Percentiles rank a stretch among this genome's conserved stretches.
Evolutionary conservation across 768 basidiomycete species (phyloP).

Genomic region (Suillus sp.): DNA sequence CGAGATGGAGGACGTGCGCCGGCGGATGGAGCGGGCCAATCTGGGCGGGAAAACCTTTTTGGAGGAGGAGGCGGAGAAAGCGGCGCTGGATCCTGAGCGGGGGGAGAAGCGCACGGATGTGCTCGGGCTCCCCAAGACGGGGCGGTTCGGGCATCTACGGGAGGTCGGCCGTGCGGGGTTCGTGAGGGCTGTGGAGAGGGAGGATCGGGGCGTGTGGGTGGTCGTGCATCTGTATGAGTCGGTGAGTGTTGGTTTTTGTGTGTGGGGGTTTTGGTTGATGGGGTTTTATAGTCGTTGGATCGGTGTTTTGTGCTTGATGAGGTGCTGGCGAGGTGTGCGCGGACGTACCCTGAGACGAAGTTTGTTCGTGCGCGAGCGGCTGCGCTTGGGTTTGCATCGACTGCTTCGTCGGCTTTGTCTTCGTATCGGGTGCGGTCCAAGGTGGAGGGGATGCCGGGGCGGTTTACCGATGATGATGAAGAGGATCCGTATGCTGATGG

Average conservation of each 20-base stretch:
- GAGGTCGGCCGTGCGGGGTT: conserved; percentile 79
- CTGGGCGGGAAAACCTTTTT: conserved; percentile 71
- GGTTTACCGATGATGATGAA: conserved; percentile 39
- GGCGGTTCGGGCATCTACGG: conserved; percentile 74
- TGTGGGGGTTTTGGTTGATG: background rate
- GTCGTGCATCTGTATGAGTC: conserved; percentile 86
- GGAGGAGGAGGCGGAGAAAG: conserved; percentile 73
- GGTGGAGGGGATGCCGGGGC: background rate
- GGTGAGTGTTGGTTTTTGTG: conserved; percentile 46
- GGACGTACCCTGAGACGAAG: conserved; percentile 70
- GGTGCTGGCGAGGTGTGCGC: conserved; percentile 65
- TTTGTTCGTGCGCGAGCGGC: conserved; percentile 82
- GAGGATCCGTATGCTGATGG: conserved; percentile 52
- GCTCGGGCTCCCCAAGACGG: conserved; percentile 51
- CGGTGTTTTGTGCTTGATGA: conserved; percentile 75
- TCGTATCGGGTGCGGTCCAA: conserved; percentile 1
- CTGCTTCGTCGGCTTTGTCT: conserved; percentile 19
- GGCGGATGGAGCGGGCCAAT: conserved; percentile 63
- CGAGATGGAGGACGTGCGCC: conserved; percentile 55
- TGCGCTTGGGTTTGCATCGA: conserved; percentile 69
- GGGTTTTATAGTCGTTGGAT: conserved; percentile 61
- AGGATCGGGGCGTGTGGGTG: conserved; percentile 71
- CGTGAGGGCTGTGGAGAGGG: conserved; percentile 72
- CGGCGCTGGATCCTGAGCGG: conserved; percentile 45
- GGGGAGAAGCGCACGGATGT: conserved; percentile 43